Evolutionary conservation across 345 rosid species (phyloP), one percentile per base, ranked within the genome.

Genomic region (Pelargonium nanum): DNA sequence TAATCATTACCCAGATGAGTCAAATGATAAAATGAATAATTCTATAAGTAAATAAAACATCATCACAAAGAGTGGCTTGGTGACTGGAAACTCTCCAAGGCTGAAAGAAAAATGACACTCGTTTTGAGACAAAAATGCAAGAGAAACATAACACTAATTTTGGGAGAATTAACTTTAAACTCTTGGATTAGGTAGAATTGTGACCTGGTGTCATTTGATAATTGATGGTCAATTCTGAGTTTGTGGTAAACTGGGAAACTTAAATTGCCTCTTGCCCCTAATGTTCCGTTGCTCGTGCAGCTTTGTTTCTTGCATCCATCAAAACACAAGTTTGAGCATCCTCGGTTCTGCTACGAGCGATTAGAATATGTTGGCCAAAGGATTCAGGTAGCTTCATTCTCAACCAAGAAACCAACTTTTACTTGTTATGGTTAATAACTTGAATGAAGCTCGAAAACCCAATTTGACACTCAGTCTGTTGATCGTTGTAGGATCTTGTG

Each of bases 291-390:
- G 64, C 17, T 57, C 32, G 13, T 68, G 63, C 91, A 92, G 93
- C 93, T 92, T 67, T 85, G 91, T 78, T 93, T 93, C 84, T 60
- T 93, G 84, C 99, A 93, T 71, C 99, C 99, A 53, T 93, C 99
- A 57, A 93, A 89, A 60, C 68, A 85, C 75, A 93, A 89, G 80
- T 89, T 84, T 55, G 94, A 87, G 57, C 99, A 89, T 71, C 97
- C 99, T 44, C 86, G 96, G 57, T 93, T 93, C 73, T 85, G 96
- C 75, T 85, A 71, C 9, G 97, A 89, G 75, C 78, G 91, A 30
- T 58, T 93, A 53, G 99, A 93, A 71, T 89, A 84, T 8, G 79
- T 93, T 1, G 97, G 99, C 72, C 99, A 89, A 66, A 93, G 89
- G 85, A 87, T 87, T 68, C 99, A 91, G 92, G 98, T 91, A 75